These are phyloP conservation scores for Dimocarpus longan DNA, from an alignment of 345 rosid genomes.

Conservation along the genomic window DNA sequence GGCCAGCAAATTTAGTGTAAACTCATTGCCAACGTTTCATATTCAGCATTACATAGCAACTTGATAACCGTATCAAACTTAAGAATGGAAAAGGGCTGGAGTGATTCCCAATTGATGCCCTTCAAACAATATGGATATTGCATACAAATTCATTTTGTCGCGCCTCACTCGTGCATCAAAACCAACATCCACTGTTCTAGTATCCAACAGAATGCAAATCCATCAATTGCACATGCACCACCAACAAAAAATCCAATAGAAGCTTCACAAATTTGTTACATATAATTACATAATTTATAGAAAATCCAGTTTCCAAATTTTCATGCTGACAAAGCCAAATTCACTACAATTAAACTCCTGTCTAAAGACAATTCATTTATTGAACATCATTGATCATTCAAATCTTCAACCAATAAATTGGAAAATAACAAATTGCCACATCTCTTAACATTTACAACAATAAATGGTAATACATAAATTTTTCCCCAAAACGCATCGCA, in stretches of 20 bases:
- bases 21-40: neutral
- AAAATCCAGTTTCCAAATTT: neutral
- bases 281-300: neutral
- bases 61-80: neutral
- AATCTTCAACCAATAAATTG: neutral
- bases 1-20: neutral
- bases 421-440: neutral
- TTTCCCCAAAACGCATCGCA: neutral
- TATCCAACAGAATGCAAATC: neutral
- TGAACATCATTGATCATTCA: neutral
- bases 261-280: neutral
- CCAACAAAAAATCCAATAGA: constrained; percentile 5
- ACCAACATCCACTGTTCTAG: neutral
- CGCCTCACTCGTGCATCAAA: neutral
- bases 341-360: neutral
- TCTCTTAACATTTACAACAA: neutral
- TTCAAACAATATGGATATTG: neutral
- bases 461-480: constrained; percentile 1
- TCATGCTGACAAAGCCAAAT: constrained; percentile 6
- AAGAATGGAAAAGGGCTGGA: neutral
- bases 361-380: neutral
- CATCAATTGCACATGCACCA: neutral
- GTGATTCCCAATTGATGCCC: neutral
- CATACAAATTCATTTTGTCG: neutral
- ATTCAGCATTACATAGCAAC: neutral